These are phyloP conservation scores for Dactylellina sp. DNA, from an alignment of 2,329 filamentous ascomycete species.

Conservation along the genomic window DNA sequence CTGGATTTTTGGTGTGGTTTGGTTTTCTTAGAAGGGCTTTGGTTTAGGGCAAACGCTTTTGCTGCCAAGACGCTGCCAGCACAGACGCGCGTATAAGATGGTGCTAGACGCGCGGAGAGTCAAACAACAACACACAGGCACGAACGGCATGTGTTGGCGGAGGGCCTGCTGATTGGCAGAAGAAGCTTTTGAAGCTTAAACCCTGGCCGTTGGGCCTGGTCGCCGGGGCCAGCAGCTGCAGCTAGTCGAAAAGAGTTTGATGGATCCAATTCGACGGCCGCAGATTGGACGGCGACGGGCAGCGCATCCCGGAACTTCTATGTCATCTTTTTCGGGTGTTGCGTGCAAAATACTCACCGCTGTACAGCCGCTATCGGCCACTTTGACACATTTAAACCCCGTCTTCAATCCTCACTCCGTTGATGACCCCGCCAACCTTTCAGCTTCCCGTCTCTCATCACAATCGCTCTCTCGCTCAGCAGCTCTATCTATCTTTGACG, in stretches of 20 bases:
- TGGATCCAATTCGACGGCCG: not conserved
- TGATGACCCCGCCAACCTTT: not conserved
- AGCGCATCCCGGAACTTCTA: constrained; percentile 9
- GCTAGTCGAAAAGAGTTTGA: constrained; percentile 17
- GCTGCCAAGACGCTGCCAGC: constrained; percentile 10
- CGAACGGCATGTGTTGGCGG: constrained; percentile 25
- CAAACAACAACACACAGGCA: constrained; percentile 10
- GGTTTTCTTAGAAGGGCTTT: constrained; percentile 35
- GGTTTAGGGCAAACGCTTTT: constrained; percentile 53
- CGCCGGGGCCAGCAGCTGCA: constrained; percentile 31
- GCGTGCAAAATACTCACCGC: constrained; percentile 23
- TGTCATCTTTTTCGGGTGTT: constrained; percentile 21
- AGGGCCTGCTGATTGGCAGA: constrained; percentile 27
- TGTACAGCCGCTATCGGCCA: constrained; percentile 41
- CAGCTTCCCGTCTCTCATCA: not conserved
- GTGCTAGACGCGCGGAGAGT: constrained; percentile 9
- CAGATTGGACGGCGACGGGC: constrained; percentile 8
- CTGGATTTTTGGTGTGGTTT: constrained; percentile 46
- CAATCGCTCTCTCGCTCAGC: not conserved
- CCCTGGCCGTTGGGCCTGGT: not conserved
- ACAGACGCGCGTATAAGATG: constrained; percentile 4
- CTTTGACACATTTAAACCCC: constrained; percentile 3
- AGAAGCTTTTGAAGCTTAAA: not conserved
- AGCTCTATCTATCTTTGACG: not conserved
- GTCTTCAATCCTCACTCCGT: not conserved